Evolutionary conservation across 1,284 basidiomycete genomes (phyloP).

Genomic region (Cutaneotrichosporon curvatum): DNA sequence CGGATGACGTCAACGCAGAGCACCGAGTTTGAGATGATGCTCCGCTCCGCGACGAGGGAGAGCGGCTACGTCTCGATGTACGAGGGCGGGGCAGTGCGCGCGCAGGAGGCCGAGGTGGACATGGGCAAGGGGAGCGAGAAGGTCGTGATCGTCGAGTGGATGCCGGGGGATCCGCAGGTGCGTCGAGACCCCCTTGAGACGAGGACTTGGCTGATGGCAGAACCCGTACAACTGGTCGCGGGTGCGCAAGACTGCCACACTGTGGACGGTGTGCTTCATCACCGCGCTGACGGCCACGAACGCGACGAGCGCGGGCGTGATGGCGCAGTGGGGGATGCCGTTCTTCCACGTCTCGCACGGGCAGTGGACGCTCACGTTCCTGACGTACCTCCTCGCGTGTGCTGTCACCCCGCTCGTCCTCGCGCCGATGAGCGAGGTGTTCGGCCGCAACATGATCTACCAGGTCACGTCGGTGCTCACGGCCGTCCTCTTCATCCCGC

Average conservation of each 20-base stretch:
- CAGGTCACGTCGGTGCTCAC: constrained; percentile 33
- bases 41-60: constrained; percentile 5
- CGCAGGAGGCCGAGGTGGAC: constrained; percentile 3
- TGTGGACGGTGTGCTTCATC: constrained; percentile 23
- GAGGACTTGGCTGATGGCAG: constrained; percentile 15
- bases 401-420: constrained; percentile 37
- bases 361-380: constrained; percentile 21
- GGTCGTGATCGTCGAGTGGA: constrained; percentile 35
- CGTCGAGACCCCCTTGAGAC: constrained; percentile 8
- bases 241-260: constrained; percentile 24
- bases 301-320: constrained; percentile 24
- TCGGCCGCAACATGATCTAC: constrained; percentile 36
- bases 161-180: constrained; percentile 32
- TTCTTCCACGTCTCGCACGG: constrained; percentile 26
- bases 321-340: constrained; percentile 25
- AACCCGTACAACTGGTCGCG: constrained; percentile 36
- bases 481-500: constrained; percentile 42
- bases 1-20: neutral
- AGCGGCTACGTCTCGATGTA: neutral
- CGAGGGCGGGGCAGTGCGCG: no score
- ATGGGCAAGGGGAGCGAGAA: constrained; percentile 22
- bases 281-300: constrained; percentile 25
- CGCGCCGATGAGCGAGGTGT: constrained; percentile 40
- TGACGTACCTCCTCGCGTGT: constrained; percentile 29
- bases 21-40: constrained; percentile 8